phyloP scores from a whole-genome alignment of 2,329 filamentous ascomycete species.

The Fusarium pseudocircinatum region DNA sequence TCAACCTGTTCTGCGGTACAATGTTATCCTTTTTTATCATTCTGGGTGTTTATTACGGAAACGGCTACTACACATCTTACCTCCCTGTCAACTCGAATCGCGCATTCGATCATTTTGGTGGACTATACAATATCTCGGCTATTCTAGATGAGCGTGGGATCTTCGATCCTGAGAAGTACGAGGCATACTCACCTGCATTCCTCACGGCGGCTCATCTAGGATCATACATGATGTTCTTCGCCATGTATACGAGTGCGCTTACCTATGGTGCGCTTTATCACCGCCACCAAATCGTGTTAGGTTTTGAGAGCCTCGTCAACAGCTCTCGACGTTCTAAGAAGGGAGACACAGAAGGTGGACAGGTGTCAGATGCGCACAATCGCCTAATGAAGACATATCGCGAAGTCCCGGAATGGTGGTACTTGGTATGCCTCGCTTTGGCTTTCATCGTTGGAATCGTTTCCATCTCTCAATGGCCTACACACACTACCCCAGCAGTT shows the following conservation, averaged over 20 bases:
- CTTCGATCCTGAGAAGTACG: slow-evolving; percentile 51
- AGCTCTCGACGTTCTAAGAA: slow-evolving; percentile 43
- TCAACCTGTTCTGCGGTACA: slow-evolving; percentile 48
- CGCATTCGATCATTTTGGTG: slow-evolving; percentile 52
- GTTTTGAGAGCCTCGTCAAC: slow-evolving; percentile 46
- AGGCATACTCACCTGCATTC: slow-evolving; percentile 54
- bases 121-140: slow-evolving; percentile 50
- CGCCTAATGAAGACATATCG: slow-evolving; percentile 58
- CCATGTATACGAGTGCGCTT: slow-evolving; percentile 52
- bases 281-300: slow-evolving; percentile 50
- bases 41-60: slow-evolving; percentile 46
- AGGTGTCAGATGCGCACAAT: slow-evolving; percentile 53
- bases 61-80: slow-evolving; percentile 49
- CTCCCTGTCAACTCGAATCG: slow-evolving; percentile 54
- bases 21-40: slow-evolving; percentile 45
- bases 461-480: slow-evolving; percentile 52
- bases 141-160: slow-evolving; percentile 48
- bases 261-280: slow-evolving; percentile 54
- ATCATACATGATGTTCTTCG: slow-evolving; percentile 54
- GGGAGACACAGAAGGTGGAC: slow-evolving; percentile 27
- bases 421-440: slow-evolving; percentile 46
- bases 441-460: slow-evolving; percentile 49
- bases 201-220: slow-evolving; percentile 49
- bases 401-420: slow-evolving; percentile 61
- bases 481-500: slow-evolving; percentile 54